Conservation (phyloP, 495 filamentous ascomycete species). For the Neurospora sp. region DNA sequence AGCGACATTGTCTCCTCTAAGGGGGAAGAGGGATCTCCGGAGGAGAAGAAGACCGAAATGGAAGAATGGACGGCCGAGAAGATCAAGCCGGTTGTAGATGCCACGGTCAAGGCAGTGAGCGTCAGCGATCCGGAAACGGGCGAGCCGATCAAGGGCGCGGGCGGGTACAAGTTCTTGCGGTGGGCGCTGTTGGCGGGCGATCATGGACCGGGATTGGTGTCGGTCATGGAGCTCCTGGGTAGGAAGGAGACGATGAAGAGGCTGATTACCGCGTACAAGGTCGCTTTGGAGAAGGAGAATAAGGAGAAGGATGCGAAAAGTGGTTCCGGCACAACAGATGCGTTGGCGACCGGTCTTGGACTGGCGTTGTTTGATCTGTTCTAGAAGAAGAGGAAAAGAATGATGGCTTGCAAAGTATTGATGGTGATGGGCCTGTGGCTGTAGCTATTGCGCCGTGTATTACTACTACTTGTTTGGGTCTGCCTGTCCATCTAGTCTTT, state of each 20-base stretch:
- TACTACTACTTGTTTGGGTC: neutral
- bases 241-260: conserved; percentile 47
- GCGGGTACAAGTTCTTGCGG: conserved; percentile 48
- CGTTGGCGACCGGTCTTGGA: neutral
- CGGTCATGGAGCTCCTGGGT: conserved; percentile 55
- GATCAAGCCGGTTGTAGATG: neutral
- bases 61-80: neutral
- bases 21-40: neutral
- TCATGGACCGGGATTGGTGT: conserved; percentile 47
- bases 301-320: neutral
- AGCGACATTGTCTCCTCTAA: neutral
- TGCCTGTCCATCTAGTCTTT: neutral
- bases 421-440: neutral
- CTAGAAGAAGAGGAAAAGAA: neutral
- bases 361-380: neutral
- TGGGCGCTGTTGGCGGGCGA: conserved; percentile 53
- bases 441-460: neutral
- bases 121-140: conserved; percentile 25
- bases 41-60: neutral
- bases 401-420: neutral
- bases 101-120: neutral
- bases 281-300: conserved; percentile 1
- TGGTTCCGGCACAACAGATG: neutral
- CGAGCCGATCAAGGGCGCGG: conserved; percentile 19
- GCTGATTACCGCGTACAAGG: conserved; percentile 34